Percentiles rank a stretch among this genome's conserved stretches.
These are phyloP conservation scores for Backusella luteola DNA, from an alignment of 192 early-diverging fungal genomes.

Conservation along the genomic window DNA sequence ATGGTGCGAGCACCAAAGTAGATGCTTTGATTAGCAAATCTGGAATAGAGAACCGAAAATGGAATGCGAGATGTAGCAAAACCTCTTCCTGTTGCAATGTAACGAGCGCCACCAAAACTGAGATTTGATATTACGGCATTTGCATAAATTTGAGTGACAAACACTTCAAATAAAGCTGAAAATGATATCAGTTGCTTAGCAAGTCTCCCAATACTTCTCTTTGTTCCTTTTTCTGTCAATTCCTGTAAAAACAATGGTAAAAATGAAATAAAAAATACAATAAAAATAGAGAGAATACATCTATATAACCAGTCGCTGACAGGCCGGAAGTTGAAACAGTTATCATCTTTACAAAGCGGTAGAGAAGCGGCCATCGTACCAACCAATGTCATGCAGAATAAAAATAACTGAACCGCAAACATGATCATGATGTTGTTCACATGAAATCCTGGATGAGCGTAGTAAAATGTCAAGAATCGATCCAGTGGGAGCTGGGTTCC, in stretches of 20 bases:
- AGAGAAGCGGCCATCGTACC: slow-evolving; percentile 55
- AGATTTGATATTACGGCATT: slow-evolving; percentile 67
- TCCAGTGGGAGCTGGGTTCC: slow-evolving; percentile 72
- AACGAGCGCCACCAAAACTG: slow-evolving; percentile 66
- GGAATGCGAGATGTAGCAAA: slow-evolving; percentile 66
- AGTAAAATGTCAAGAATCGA: slow-evolving; percentile 73
- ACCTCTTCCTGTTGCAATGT: slow-evolving; percentile 70
- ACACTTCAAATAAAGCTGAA: slow-evolving; percentile 68
- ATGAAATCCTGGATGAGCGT: slow-evolving; percentile 74
- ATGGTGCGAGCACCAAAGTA: slow-evolving; percentile 65
- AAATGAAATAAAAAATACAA: slow-evolving; percentile 69
- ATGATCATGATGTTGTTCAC: slow-evolving; percentile 78
- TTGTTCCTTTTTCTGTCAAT: slow-evolving; percentile 69
- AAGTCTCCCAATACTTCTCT: slow-evolving; percentile 51
- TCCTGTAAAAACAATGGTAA: slow-evolving; percentile 71
- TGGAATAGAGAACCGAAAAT: slow-evolving; percentile 62
- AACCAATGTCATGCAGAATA: slow-evolving; percentile 63
- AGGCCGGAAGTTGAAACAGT: slow-evolving; percentile 59
- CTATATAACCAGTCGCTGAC: slow-evolving; percentile 65
- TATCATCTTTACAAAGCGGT: slow-evolving; percentile 45
- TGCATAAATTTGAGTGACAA: slow-evolving; percentile 70
- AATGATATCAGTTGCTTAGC: slow-evolving; percentile 67
- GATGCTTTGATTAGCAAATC: slow-evolving; percentile 64
- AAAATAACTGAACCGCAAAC: slow-evolving; percentile 66
- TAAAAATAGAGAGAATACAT: slow-evolving; percentile 64